Evolutionary conservation across 495 filamentous ascomycete genomes (phyloP), one percentile per base, ranked within the genome.

Genomic region (Penicillium fimorum): DNA sequence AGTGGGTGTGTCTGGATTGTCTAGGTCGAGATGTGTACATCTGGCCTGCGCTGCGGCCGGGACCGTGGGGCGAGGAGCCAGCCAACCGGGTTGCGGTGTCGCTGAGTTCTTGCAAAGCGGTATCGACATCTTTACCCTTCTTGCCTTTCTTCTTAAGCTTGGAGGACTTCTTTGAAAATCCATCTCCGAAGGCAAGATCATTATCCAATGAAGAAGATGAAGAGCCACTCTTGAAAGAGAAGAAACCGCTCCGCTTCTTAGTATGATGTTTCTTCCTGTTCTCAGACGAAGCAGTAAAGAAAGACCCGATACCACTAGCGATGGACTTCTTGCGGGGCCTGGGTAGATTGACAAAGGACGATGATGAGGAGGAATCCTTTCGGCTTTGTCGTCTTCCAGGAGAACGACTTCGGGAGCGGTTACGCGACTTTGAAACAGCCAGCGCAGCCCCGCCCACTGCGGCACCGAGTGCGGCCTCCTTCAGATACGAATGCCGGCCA

Each of bases 201-300:
- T 70, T 69, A 62, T 83, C 82, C 9, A 82, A 72, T 1, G 84
- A 85, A 0, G 83, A 85, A 2, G 81, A 82, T 6, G 84, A 87
- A 1, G 73, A 79, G 59, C 83, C 83, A 45, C 42, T 32, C 30
- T 77, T 76, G 61, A 86, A 83, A 44, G 72, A 79, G 69, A 87
- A 87, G 60, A 88, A 82, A 25, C 83, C 79, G 33, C 68, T 69
- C 4, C 65, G 56, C 62, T 74, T 75, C 53, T 77, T 79, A 20
- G 69, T 63, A 11, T 65, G 66, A 18, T 68, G 60, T 52, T 72
- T 76, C 48, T 70, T 74, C 50, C 77, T 74, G 55, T 81, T 77
- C 24, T 76, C 76, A 1, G 80, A 79, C 4, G 75, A 71, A 0
- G 80, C 64, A 4, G 74, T 70, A 59, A 84, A 84, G 65, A 83